These are phyloP conservation scores for Venturia pyrina DNA, from an alignment of 2,329 filamentous ascomycete species.

Conservation along the genomic window DNA sequence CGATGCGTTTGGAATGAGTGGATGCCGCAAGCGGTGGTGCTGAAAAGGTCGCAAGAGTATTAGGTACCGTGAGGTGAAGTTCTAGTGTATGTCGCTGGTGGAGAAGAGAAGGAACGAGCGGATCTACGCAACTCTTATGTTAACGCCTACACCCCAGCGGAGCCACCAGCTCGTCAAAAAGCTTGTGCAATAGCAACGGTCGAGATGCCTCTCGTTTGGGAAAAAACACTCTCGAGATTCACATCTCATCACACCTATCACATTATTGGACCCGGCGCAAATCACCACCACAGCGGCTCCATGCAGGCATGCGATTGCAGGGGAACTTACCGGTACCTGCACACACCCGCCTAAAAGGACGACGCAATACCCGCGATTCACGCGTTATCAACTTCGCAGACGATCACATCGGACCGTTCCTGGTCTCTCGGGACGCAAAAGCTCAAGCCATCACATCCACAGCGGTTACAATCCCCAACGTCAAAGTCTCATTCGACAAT, in stretches of 20 bases:
- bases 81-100: not conserved
- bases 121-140: not conserved
- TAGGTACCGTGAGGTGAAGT: slow-evolving; percentile 6
- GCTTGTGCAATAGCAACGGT: not conserved
- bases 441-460: not conserved
- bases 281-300: not conserved
- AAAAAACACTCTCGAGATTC: not conserved
- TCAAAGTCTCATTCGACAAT: not conserved
- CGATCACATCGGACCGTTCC: not conserved
- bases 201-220: not conserved
- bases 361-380: not conserved
- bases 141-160: not conserved
- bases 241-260: slow-evolving; percentile 3
- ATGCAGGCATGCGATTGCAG: not conserved
- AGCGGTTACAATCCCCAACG: not conserved
- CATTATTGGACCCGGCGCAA: not conserved
- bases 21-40: not conserved
- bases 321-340: not conserved
- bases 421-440: not conserved
- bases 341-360: not conserved
- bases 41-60: not conserved
- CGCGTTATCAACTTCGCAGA: not conserved
- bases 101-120: not conserved
- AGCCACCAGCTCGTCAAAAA: not conserved
- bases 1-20: no score